A percentile compares a stretch with the other conserved stretches of the same genome.
phyloP scores from a whole-genome alignment of 2,329 filamentous ascomycete genomes.

The Trichoderma koningiopsis region DNA sequence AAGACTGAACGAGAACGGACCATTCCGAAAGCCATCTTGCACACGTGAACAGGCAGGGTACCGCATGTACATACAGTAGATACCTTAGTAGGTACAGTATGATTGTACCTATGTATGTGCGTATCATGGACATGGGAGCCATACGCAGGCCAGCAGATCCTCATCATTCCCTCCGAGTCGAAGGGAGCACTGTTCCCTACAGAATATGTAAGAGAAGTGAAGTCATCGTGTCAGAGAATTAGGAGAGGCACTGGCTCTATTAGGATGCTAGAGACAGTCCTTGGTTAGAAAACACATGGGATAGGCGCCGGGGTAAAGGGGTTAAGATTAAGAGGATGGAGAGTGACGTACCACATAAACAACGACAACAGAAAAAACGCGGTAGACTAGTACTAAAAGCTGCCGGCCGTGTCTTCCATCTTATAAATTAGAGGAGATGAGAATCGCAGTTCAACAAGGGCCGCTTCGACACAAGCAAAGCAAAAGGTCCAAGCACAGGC shows the following conservation, averaged over 20 bases:
- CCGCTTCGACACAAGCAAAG: neutral
- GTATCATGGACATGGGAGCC: neutral
- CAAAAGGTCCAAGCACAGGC: constrained; percentile 1
- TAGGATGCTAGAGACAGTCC: neutral
- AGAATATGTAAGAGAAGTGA: neutral
- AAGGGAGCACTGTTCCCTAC: neutral
- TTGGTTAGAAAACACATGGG: neutral
- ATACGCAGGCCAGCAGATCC: neutral
- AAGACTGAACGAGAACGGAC: neutral
- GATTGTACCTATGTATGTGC: neutral
- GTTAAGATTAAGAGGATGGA: neutral
- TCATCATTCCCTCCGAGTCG: neutral
- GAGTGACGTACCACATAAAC: constrained; percentile 8
- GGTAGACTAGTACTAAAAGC: neutral
- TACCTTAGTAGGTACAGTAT: neutral
- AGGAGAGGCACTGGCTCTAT: neutral
- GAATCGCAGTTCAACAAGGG: neutral
- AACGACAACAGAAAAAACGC: neutral
- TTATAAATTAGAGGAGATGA: neutral
- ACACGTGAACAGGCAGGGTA: constrained; percentile 19
- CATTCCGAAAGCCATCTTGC: constrained; percentile 11
- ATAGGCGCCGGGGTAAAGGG: neutral
- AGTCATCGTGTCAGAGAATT: neutral
- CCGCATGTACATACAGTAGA: neutral
- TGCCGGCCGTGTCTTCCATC: neutral